Percentiles rank a stretch among this genome's conserved stretches.
Evolutionary conservation across 352 stramenopile species (phyloP).

Genomic region (Globisporangium abappressorium): DNA sequence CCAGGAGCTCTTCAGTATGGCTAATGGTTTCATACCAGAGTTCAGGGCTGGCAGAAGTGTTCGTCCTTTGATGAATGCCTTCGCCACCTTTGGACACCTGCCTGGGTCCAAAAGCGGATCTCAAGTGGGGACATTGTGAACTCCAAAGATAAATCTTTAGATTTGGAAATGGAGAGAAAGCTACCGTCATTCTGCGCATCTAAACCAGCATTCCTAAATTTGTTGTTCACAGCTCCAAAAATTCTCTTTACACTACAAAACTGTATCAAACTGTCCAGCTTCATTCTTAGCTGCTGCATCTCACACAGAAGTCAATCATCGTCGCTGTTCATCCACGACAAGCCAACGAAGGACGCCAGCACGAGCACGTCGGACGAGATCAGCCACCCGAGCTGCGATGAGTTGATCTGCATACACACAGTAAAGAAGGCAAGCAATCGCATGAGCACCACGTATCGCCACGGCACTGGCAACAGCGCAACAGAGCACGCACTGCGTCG

Average conservation of each 20-base stretch:
- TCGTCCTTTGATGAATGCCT: background rate
- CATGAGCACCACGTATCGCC: background rate
- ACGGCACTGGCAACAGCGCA: background rate
- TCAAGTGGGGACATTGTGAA: too few relatives aligned
- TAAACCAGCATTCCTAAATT: background rate
- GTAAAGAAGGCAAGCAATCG: background rate
- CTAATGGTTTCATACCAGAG: background rate
- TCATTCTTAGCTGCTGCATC: background rate
- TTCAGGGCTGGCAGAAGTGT: background rate
- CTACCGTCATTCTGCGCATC: background rate
- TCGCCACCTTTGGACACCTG: background rate
- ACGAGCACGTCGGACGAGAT: constrained; percentile 58
- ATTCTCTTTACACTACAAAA: background rate
- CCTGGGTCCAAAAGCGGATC: too few relatives aligned
- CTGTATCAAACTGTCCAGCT: background rate
- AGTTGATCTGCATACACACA: constrained; percentile 40
- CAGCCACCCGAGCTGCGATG: constrained; percentile 59
- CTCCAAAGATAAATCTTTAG: too few relatives aligned
- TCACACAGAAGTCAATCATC: constrained; percentile 12
- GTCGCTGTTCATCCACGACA: constrained; percentile 38
- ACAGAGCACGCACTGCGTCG: constrained; percentile 38
- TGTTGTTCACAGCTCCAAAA: background rate
- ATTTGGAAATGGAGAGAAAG: too few relatives aligned
- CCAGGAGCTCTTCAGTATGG: background rate
- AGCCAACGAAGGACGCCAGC: constrained; percentile 50